Evolutionary conservation across 805 yeast genomes (phyloP).

Genomic region (Candida hungchunana): DNA sequence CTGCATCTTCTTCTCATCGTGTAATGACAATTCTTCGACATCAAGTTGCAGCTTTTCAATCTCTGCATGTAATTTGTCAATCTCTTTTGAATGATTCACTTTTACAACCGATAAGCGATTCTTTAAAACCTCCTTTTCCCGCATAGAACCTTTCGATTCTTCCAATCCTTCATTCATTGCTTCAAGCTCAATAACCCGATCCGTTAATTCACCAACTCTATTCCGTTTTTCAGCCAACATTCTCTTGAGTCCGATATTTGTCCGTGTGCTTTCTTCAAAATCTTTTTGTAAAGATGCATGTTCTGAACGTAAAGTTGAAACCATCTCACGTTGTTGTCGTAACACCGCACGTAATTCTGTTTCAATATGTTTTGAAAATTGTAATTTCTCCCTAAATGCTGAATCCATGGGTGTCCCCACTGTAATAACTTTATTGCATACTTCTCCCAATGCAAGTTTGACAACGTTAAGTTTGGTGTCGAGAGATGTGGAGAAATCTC

Average conservation of each 20-base stretch:
- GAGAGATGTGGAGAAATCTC: constrained; percentile 17
- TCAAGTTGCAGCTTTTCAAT: constrained; percentile 14
- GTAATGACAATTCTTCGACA: constrained; percentile 1
- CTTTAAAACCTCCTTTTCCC: constrained; percentile 21
- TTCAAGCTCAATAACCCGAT: constrained; percentile 15
- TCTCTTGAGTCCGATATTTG: constrained; percentile 13
- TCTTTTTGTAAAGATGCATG: constrained; percentile 10
- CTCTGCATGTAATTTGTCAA: constrained; percentile 15
- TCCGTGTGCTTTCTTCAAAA: constrained; percentile 15
- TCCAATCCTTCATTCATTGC: constrained; percentile 13
- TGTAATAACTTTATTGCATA: no score
- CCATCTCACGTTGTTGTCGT: constrained; percentile 13
- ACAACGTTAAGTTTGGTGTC: constrained; percentile 22
- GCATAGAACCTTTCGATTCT: constrained; percentile 3
- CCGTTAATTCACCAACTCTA: constrained; percentile 13
- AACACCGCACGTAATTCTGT: constrained; percentile 14
- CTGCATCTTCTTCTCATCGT: constrained; percentile 6
- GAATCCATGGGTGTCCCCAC: no score
- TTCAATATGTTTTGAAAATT: constrained; percentile 14
- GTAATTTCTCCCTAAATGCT: constrained; percentile 9
- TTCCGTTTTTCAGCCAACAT: constrained; percentile 18
- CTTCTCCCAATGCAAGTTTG: constrained; percentile 18
- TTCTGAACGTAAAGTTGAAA: constrained; percentile 16
- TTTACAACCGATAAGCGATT: constrained; percentile 21
- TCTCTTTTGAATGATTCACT: constrained; percentile 22